phyloP scores from a whole-genome alignment of 176 grass and related monocot species.

The Pontederia crassipes region DNA sequence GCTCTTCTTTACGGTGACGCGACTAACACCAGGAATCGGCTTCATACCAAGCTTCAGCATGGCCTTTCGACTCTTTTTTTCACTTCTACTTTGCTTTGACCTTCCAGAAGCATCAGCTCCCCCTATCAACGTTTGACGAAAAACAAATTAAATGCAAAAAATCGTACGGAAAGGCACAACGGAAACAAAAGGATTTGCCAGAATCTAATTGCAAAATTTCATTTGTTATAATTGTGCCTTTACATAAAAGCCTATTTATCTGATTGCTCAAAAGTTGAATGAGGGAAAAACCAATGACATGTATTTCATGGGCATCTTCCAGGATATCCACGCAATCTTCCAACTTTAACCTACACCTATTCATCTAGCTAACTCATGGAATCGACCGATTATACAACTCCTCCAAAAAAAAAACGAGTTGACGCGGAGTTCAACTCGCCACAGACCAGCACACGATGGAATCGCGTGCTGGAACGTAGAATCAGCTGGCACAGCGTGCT shows the following conservation, averaged over 20 bases:
- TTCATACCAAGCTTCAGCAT: slow-evolving; percentile 6
- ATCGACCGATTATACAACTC: too few species aligned
- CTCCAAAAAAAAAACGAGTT: too few species aligned
- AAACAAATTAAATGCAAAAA: not conserved
- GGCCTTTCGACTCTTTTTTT: slow-evolving; percentile 2
- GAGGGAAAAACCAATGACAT: not conserved
- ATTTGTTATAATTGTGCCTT: not conserved
- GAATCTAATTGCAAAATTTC: not conserved
- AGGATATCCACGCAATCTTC: too few species aligned
- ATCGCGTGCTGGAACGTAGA: too few species aligned
- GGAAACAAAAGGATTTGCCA: too few species aligned
- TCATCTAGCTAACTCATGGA: too few species aligned
- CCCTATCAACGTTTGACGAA: not conserved
- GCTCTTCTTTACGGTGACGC: not conserved
- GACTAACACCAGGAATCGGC: slow-evolving; percentile 2
- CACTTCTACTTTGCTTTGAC: slow-evolving; percentile 6
- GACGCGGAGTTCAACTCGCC: too few species aligned
- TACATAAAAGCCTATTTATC: not conserved
- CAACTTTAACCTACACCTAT: too few species aligned
- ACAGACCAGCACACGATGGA: too few species aligned
- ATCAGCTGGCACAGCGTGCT: too few species aligned
- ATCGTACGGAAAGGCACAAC: not conserved
- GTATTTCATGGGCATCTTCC: not conserved
- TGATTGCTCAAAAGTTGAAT: too few species aligned
- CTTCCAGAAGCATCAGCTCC: not conserved